Percentiles rank a stretch among this genome's conserved stretches.
Evolutionary conservation across 306 rosid species (phyloP).

Genomic region (Betula pendula): DNA sequence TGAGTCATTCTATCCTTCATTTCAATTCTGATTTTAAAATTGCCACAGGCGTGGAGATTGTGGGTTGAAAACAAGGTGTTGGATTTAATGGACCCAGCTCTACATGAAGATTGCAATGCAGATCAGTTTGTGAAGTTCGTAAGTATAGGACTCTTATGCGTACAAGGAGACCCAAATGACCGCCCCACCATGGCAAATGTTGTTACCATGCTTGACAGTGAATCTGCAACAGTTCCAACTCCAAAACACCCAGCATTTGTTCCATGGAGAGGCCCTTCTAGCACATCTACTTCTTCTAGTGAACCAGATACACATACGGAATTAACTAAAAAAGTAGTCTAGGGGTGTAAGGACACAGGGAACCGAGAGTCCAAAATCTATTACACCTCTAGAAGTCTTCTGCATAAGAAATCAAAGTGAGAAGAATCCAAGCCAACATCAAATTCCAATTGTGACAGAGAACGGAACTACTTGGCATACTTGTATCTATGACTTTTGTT

Average conservation of each 20-base stretch:
- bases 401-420: too few relatives aligned
- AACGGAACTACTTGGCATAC: too few relatives aligned
- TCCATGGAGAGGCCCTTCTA: slow-evolving; percentile 2
- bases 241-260: slow-evolving; percentile 49
- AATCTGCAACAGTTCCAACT: slow-evolving; percentile 29
- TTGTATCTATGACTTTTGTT: too few relatives aligned
- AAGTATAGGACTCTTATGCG: slow-evolving; percentile 40
- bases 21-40: not conserved
- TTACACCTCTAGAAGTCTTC: too few relatives aligned
- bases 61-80: slow-evolving; percentile 46
- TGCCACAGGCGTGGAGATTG: slow-evolving; percentile 49
- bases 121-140: slow-evolving; percentile 41
- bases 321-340: slow-evolving; percentile 8
- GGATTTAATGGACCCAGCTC: slow-evolving; percentile 39
- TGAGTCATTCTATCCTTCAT: not conserved
- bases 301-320: slow-evolving; percentile 22
- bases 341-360: too few relatives aligned
- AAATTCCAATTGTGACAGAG: too few relatives aligned
- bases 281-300: slow-evolving; percentile 41
- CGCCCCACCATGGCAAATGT: slow-evolving; percentile 48
- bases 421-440: too few relatives aligned
- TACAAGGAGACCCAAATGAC: slow-evolving; percentile 54
- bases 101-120: slow-evolving; percentile 30
- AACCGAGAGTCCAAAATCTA: too few relatives aligned
- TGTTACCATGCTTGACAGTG: slow-evolving; percentile 43